A percentile compares a stretch with the other conserved stretches of the same genome.
phyloP scores from a whole-genome alignment of 768 basidiomycete species.

The Rhodotorula diobovata region DNA sequence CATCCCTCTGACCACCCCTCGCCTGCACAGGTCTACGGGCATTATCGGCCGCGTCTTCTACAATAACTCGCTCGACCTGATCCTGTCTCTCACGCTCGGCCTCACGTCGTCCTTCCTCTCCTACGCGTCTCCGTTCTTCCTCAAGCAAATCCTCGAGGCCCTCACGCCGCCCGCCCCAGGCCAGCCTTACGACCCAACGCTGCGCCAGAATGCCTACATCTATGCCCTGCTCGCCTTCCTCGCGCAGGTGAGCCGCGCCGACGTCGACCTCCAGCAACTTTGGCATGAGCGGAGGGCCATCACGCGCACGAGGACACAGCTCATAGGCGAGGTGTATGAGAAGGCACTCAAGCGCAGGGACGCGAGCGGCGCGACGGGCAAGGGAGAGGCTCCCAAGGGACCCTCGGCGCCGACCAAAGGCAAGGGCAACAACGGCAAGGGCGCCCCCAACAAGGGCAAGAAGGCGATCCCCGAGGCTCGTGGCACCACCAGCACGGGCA shows the following conservation, averaged over 20 bases:
- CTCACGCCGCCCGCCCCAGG: conserved; percentile 1
- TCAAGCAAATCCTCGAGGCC: conserved; percentile 35
- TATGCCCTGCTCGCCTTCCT: conserved; percentile 37
- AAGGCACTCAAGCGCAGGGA: conserved; percentile 37
- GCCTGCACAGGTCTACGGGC: neutral
- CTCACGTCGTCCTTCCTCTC: conserved; percentile 19
- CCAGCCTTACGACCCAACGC: neutral
- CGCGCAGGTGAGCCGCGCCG: conserved; percentile 28
- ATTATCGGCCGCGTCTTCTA: conserved; percentile 29
- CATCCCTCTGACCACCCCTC: neutral
- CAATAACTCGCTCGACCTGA: conserved; percentile 33
- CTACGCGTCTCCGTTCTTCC: conserved; percentile 27
- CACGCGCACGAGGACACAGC: conserved; percentile 2
- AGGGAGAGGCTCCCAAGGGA: conserved; percentile 22
- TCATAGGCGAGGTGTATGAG: conserved; percentile 37
- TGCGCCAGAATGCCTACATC: conserved; percentile 34
- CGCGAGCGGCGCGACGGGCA: conserved; percentile 12
- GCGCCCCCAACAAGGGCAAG: neutral
- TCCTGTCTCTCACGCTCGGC: conserved; percentile 20
- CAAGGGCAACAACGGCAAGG: conserved; percentile 2
- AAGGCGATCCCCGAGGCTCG: conserved; percentile 35
- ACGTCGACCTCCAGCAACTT: conserved; percentile 38
- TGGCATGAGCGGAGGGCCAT: conserved; percentile 28
- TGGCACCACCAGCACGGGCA: conserved; percentile 21
- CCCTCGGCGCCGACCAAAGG: neutral